Conservation (phyloP, 176 grass and related monocot genomes). For the sorghum (Sorghum bicolor) region Sorghum_bicolor_NCBIv3 NC_012870.2:66362501-66363000, state of each 20-base stretch:
- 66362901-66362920: constrained; percentile 46
- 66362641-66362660: not conserved
- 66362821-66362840: constrained; percentile 8
- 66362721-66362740: constrained; percentile 37
- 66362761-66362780: constrained; percentile 27
- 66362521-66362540: constrained; percentile 45
- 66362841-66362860: not conserved
- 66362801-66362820: constrained; percentile 20
- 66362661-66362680: not conserved
- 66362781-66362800: not conserved
- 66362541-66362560: constrained; percentile 27
- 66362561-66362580: constrained; percentile 51
- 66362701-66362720: constrained; percentile 48
- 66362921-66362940: constrained; percentile 44
- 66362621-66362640: constrained; percentile 11
- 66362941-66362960: constrained; percentile 25
- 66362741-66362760: not conserved
- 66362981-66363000: not conserved
- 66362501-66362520: constrained; percentile 13
- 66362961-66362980: constrained; percentile 20
- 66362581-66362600: constrained; percentile 37
- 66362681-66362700: constrained; percentile 19
- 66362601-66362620: constrained; percentile 23
- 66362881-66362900: constrained; percentile 45
- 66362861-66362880: not conserved